phyloP scores from a whole-genome alignment of 2,329 filamentous ascomycete species.

The Orbilia oligospora region DNA sequence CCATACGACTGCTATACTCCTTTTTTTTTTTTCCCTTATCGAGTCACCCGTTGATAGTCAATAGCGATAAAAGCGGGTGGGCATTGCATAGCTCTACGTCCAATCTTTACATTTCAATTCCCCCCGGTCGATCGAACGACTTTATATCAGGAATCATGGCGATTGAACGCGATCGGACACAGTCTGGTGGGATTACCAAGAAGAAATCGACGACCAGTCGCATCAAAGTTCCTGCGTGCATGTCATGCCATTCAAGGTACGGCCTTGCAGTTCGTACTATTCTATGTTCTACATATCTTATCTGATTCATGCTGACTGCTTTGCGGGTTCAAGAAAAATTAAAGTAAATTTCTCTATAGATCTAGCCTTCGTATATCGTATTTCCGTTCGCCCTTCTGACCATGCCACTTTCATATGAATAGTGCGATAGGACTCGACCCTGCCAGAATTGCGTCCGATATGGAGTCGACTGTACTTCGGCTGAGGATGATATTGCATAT shows the following conservation, averaged over 20 bases:
- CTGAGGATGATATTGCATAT: slow-evolving; percentile 54
- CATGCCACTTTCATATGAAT: slow-evolving; percentile 8
- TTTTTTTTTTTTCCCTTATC: background rate
- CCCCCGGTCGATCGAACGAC: slow-evolving; percentile 5
- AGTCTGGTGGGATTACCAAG: slow-evolving; percentile 44
- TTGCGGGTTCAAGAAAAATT: slow-evolving; percentile 41
- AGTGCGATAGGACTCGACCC: slow-evolving; percentile 50
- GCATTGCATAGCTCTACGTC: no score
- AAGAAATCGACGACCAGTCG: slow-evolving; percentile 46
- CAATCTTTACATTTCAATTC: no score
- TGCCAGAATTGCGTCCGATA: slow-evolving; percentile 59
- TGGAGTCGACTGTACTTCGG: slow-evolving; percentile 49
- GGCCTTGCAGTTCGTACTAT: background rate
- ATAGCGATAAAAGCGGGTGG: slow-evolving; percentile 16
- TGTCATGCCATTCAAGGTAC: slow-evolving; percentile 58
- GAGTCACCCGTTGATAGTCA: background rate
- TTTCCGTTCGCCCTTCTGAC: slow-evolving; percentile 19
- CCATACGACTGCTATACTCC: background rate
- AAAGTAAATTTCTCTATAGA: slow-evolving; percentile 43
- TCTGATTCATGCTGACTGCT: slow-evolving; percentile 10
- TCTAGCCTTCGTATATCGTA: background rate
- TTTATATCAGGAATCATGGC: slow-evolving; percentile 42
- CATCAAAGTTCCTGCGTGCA: slow-evolving; percentile 59
- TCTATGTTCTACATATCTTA: background rate
- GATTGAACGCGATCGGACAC: slow-evolving; percentile 48